These are phyloP conservation scores for Ceratobasidium sp. DNA, from an alignment of 1,284 basidiomycete genomes.

Conservation along the genomic window DNA sequence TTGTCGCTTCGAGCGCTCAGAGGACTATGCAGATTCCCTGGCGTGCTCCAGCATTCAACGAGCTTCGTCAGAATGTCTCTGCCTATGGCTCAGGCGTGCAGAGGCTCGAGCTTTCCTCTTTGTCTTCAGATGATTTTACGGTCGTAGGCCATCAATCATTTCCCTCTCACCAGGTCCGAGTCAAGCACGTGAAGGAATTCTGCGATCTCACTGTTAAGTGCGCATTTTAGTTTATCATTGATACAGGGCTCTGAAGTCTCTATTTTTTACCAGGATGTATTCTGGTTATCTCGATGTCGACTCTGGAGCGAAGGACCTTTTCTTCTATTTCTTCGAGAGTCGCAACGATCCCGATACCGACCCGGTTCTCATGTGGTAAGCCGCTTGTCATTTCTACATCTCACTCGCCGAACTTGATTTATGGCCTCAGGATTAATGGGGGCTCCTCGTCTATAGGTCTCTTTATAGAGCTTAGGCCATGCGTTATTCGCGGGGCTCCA, in stretches of 20 bases:
- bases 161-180: slow-evolving; percentile 5
- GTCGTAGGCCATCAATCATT: slow-evolving; percentile 15
- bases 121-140: slow-evolving; percentile 22
- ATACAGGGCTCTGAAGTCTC: not conserved
- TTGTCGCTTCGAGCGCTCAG: not conserved
- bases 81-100: slow-evolving; percentile 19
- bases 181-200: slow-evolving; percentile 19
- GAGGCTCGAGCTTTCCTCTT: slow-evolving; percentile 14
- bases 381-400: not conserved
- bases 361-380: slow-evolving; percentile 45
- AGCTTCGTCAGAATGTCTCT: slow-evolving; percentile 2
- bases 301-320: slow-evolving; percentile 75
- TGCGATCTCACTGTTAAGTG: slow-evolving; percentile 28
- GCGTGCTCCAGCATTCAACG: not conserved
- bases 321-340: slow-evolving; percentile 91
- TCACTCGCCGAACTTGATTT: slow-evolving; percentile 58
- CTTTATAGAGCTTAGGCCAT: slow-evolving; percentile 74
- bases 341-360: slow-evolving; percentile 70
- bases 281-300: slow-evolving; percentile 79
- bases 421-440: slow-evolving; percentile 77
- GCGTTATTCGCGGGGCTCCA: slow-evolving; percentile 48
- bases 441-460: slow-evolving; percentile 75
- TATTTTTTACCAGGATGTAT: slow-evolving; percentile 59
- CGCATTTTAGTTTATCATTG: not conserved
- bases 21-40: slow-evolving; percentile 9